Conservation (phyloP, 2,329 filamentous ascomycete species). For the Colletotrichum lini region DNA sequence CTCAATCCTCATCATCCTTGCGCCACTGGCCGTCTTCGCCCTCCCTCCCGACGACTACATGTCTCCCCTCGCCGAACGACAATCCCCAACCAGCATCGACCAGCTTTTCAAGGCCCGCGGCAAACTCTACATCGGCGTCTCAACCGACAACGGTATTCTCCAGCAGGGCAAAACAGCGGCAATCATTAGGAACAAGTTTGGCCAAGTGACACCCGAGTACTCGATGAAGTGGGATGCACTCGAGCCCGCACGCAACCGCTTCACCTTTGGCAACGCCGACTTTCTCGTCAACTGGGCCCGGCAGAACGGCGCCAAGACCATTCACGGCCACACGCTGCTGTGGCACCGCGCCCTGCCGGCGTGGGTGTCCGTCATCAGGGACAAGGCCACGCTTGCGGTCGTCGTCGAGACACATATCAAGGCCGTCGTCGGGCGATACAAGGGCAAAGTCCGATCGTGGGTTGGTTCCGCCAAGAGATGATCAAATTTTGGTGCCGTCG, state of each 20-base stretch:
- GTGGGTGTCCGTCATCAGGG: constrained; percentile 72
- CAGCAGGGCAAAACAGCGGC: constrained; percentile 63
- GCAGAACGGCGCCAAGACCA: constrained; percentile 67
- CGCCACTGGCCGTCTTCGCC: constrained; percentile 56
- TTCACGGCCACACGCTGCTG: constrained; percentile 76
- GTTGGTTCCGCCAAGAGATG: constrained; percentile 47
- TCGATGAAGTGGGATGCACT: constrained; percentile 78
- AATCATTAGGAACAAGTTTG: constrained; percentile 73
- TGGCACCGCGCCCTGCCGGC: constrained; percentile 73
- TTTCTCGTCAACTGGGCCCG: constrained; percentile 71
- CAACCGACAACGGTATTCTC: constrained; percentile 68
- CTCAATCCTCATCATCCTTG: constrained; percentile 52
- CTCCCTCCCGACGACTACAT: constrained; percentile 59
- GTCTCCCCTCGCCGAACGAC: constrained; percentile 54
- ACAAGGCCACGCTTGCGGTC: constrained; percentile 65
- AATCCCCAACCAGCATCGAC: constrained; percentile 65
- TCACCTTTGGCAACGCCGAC: constrained; percentile 71
- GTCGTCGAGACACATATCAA: constrained; percentile 74
- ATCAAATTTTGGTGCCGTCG: neutral
- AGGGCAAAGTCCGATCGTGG: constrained; percentile 74
- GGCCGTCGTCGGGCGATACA: constrained; percentile 71
- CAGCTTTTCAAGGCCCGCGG: constrained; percentile 71
- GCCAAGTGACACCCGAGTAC: constrained; percentile 78
- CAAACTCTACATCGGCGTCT: constrained; percentile 76
- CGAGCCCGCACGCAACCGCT: constrained; percentile 63